phyloP scores from a whole-genome alignment of 768 basidiomycete species.

The Sarcodon sp. region DNA sequence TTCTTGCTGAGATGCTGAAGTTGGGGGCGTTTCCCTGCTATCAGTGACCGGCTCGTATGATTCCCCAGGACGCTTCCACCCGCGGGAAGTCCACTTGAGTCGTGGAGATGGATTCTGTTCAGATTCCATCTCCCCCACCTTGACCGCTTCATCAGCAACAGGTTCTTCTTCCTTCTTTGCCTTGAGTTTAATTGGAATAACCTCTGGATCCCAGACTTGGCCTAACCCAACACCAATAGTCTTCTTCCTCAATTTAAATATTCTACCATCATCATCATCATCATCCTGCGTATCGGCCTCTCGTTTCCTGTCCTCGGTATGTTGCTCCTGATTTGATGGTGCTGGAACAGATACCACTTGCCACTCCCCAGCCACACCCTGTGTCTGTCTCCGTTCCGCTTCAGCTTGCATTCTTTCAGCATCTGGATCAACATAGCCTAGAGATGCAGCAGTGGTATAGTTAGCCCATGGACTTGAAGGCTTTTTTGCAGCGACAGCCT shows the following conservation, averaged over 20 bases:
- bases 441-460: conserved; percentile 78
- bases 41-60: conserved; percentile 1
- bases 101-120: conserved; percentile 4
- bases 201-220: conserved; percentile 72
- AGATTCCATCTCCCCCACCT: background rate
- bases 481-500: conserved; percentile 23
- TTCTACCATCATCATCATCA: conserved; percentile 40
- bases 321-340: conserved; percentile 10
- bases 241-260: conserved; percentile 61
- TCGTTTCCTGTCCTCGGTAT: conserved; percentile 12
- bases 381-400: conserved; percentile 39
- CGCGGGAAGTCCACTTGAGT: conserved; percentile 14
- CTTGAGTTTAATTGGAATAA: conserved; percentile 54
- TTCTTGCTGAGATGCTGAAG: background rate
- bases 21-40: background rate
- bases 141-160: conserved; percentile 2
- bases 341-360: conserved; percentile 34
- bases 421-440: conserved; percentile 74
- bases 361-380: conserved; percentile 75
- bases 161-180: conserved; percentile 31
- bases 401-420: conserved; percentile 51
- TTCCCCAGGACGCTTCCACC: conserved; percentile 15
- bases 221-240: conserved; percentile 47
- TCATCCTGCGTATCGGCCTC: conserved; percentile 9
- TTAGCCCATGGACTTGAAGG: conserved; percentile 62